phyloP scores from a whole-genome alignment of 2,329 filamentous ascomycete species.

The Trichoderma breve region DNA sequence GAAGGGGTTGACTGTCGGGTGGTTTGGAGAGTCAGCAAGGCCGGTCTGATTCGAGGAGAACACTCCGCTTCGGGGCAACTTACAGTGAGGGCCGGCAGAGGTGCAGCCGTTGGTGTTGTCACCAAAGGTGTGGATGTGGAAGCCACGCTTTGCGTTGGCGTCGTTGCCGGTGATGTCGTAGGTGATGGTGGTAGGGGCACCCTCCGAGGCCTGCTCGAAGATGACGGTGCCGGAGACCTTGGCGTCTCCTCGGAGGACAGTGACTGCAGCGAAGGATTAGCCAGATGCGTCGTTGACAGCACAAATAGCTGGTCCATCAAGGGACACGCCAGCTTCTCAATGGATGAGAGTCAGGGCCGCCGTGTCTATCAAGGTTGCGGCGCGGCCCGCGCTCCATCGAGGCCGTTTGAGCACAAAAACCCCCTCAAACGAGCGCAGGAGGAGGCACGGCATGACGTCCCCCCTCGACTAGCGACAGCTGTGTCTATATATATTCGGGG shows the following conservation, averaged over 20 bases:
- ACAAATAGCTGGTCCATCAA: conserved; percentile 30
- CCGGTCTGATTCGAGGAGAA: no score
- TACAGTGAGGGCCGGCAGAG: conserved; percentile 95
- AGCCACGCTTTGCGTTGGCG: conserved; percentile 91
- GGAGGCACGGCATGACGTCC: conserved; percentile 23
- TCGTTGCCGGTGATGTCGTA: conserved; percentile 94
- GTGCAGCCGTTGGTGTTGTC: conserved; percentile 99
- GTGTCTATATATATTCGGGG: conserved; percentile 29
- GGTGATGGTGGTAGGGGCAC: conserved; percentile 76
- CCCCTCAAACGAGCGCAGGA: conserved; percentile 59
- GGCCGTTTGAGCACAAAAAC: conserved; percentile 37
- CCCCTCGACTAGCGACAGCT: conserved; percentile 21
- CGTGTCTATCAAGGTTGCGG: conserved; percentile 46
- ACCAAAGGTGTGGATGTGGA: conserved; percentile 98
- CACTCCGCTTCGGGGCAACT: conserved; percentile 36
- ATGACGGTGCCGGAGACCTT: conserved; percentile 90
- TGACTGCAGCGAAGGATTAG: conserved; percentile 59
- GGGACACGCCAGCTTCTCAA: conserved; percentile 27
- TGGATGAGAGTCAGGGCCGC: background rate
- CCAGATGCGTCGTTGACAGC: conserved; percentile 7
- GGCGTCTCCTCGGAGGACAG: conserved; percentile 95
- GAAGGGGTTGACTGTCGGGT: conserved; percentile 80
- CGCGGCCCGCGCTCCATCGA: conserved; percentile 28
- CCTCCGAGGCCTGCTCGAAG: conserved; percentile 90
- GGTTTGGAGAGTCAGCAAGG: conserved; percentile 18